Percentiles rank a stretch among this genome's conserved stretches.
These are phyloP conservation scores for Mycosphaerelloides madeirae DNA, from an alignment of 2,329 filamentous ascomycete species.

Conservation along the genomic window DNA sequence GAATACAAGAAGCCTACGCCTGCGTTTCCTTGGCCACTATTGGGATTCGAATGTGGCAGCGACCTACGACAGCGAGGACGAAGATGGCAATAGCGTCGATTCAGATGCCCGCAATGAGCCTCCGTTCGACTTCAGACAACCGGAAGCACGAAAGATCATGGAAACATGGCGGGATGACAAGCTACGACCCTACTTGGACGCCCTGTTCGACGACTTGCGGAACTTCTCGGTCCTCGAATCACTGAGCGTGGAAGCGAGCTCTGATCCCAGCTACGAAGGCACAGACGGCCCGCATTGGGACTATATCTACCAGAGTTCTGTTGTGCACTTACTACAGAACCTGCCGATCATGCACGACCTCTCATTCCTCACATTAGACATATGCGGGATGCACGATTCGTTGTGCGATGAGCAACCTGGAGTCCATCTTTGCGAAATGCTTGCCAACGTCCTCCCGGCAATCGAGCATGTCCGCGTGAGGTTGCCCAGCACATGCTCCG, in stretches of 20 bases:
- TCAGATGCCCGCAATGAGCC: neutral
- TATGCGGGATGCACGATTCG: neutral
- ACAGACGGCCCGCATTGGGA: slow-evolving; percentile 5
- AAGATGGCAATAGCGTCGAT: neutral
- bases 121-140: neutral
- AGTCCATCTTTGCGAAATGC: slow-evolving; percentile 8
- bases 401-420: neutral
- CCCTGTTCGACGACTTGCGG: slow-evolving; percentile 11
- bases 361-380: slow-evolving; percentile 7
- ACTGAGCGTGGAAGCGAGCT: slow-evolving; percentile 11
- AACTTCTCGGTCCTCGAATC: slow-evolving; percentile 14
- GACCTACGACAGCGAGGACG: slow-evolving; percentile 2
- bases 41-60: slow-evolving; percentile 13
- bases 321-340: slow-evolving; percentile 4
- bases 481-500: slow-evolving; percentile 8
- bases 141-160: slow-evolving; percentile 1
- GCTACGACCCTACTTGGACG: slow-evolving; percentile 7
- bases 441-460: slow-evolving; percentile 8
- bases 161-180: slow-evolving; percentile 8
- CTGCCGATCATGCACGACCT: slow-evolving; percentile 10
- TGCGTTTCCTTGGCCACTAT: slow-evolving; percentile 14
- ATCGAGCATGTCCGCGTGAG: slow-evolving; percentile 12
- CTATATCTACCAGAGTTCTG: slow-evolving; percentile 7
- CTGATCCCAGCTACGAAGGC: slow-evolving; percentile 2
- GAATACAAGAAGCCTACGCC: slow-evolving; percentile 13